Evolutionary conservation across 306 rosid genomes (phyloP).

Genomic region (Sesbania bispinosa): DNA sequence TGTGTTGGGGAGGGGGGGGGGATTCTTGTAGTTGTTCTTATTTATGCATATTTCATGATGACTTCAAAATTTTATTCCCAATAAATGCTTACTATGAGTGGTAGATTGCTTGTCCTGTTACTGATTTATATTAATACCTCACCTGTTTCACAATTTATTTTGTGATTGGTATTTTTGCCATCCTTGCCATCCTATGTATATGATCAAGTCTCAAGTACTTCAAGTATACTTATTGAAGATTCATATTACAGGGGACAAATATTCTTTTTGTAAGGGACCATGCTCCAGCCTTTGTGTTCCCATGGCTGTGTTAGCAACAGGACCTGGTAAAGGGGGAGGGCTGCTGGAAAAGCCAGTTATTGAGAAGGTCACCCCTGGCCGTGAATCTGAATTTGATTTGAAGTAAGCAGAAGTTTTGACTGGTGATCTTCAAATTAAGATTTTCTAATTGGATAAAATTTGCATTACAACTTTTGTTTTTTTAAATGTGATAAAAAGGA

Average conservation of each 20-base stretch:
- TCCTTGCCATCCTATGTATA: not conserved
- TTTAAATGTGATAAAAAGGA: not conserved
- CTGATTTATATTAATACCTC: not conserved
- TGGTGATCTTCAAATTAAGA: not conserved
- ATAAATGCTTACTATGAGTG: not conserved
- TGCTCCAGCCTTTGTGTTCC: constrained; percentile 49
- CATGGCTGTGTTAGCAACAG: constrained; percentile 38
- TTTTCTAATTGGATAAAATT: not conserved
- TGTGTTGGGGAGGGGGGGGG: too few relatives aligned
- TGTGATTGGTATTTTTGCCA: not conserved
- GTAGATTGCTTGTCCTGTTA: not conserved
- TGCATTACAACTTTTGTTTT: not conserved
- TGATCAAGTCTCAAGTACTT: not conserved
- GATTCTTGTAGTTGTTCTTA: not conserved
- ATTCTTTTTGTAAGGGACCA: constrained; percentile 50
- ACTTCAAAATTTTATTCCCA: not conserved
- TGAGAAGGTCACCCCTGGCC: constrained; percentile 55
- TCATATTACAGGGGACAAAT: constrained; percentile 53
- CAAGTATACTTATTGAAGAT: constrained; percentile 14
- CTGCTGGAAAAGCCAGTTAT: constrained; percentile 57
- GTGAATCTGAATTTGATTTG: constrained; percentile 70
- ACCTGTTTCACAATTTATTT: not conserved
- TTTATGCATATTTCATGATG: not conserved
- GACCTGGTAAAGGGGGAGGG: constrained; percentile 64
- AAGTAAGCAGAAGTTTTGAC: constrained; percentile 38